phyloP scores from a whole-genome alignment of 1,139 yeast species.

The Suhomyces terraborum region DNA sequence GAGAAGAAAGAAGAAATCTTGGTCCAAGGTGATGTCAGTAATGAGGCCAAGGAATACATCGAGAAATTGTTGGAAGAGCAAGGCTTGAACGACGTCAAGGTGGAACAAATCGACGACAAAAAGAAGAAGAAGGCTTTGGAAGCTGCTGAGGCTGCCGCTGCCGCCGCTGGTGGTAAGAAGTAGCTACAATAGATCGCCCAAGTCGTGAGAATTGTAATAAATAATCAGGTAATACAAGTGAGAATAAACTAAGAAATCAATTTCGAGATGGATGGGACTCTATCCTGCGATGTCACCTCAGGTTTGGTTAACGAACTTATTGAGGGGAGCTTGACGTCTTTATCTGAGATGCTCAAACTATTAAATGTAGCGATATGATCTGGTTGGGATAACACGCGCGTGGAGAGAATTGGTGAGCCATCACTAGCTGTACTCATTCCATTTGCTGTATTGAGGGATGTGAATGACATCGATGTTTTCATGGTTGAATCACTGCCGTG shows the following conservation, averaged over 20 bases:
- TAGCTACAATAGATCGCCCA: background rate
- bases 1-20: slow-evolving; percentile 91
- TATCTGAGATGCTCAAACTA: slow-evolving; percentile 17
- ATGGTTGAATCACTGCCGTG: slow-evolving; percentile 2
- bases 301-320: slow-evolving; percentile 21
- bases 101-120: slow-evolving; percentile 82
- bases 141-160: slow-evolving; percentile 21
- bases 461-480: slow-evolving; percentile 10
- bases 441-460: slow-evolving; percentile 2
- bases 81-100: slow-evolving; percentile 81
- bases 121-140: slow-evolving; percentile 61
- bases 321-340: slow-evolving; percentile 28
- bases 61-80: slow-evolving; percentile 73
- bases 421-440: background rate
- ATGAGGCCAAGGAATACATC: slow-evolving; percentile 81
- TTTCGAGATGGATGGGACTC: slow-evolving; percentile 36
- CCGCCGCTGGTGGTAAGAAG: slow-evolving; percentile 8
- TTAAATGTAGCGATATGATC: slow-evolving; percentile 19
- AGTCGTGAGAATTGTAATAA: slow-evolving; percentile 10
- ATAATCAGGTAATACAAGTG: slow-evolving; percentile 10
- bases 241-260: slow-evolving; percentile 24
- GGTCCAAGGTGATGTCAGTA: slow-evolving; percentile 95
- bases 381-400: background rate
- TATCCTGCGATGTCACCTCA: slow-evolving; percentile 16
- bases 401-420: slow-evolving; percentile 8